These are phyloP conservation scores for Meyerozyma smithsonii DNA, from an alignment of 1,139 yeast species.

Conservation along the genomic window DNA sequence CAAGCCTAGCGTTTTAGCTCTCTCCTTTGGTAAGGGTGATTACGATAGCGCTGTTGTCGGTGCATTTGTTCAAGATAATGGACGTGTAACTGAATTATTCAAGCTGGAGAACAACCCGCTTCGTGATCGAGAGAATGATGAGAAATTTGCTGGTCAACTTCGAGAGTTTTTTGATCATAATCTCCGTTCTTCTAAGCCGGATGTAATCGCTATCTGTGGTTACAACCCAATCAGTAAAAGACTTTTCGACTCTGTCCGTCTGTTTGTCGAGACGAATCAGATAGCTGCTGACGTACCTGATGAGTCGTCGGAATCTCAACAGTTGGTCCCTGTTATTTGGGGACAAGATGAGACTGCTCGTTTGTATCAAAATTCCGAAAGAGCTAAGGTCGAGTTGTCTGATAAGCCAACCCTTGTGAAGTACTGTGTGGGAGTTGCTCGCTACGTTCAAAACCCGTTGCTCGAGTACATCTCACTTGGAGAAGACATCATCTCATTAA, in stretches of 20 bases:
- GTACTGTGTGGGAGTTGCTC: conserved; percentile 84
- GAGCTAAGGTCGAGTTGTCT: conserved; percentile 78
- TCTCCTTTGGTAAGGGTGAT: conserved; percentile 85
- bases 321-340: conserved; percentile 61
- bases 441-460: conserved; percentile 87
- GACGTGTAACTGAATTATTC: conserved; percentile 69
- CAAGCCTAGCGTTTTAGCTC: conserved; percentile 74
- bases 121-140: conserved; percentile 46
- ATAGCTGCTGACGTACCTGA: conserved; percentile 50
- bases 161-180: conserved; percentile 38
- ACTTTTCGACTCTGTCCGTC: conserved; percentile 53
- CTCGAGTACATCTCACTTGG: conserved; percentile 82
- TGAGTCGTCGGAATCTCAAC: conserved; percentile 34
- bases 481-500: conserved; percentile 65
- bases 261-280: conserved; percentile 54
- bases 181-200: conserved; percentile 52
- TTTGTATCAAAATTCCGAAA: conserved; percentile 73
- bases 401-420: conserved; percentile 80
- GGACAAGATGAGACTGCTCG: conserved; percentile 94
- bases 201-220: conserved; percentile 87
- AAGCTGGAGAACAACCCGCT: conserved; percentile 79
- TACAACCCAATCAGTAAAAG: conserved; percentile 70
- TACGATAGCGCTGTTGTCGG: conserved; percentile 85
- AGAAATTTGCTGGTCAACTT: conserved; percentile 51
- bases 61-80: conserved; percentile 71